Evolutionary conservation across 257 asterid species (phyloP), one percentile per base, ranked within the genome.

Genomic region (Solanum medicagineum): DNA sequence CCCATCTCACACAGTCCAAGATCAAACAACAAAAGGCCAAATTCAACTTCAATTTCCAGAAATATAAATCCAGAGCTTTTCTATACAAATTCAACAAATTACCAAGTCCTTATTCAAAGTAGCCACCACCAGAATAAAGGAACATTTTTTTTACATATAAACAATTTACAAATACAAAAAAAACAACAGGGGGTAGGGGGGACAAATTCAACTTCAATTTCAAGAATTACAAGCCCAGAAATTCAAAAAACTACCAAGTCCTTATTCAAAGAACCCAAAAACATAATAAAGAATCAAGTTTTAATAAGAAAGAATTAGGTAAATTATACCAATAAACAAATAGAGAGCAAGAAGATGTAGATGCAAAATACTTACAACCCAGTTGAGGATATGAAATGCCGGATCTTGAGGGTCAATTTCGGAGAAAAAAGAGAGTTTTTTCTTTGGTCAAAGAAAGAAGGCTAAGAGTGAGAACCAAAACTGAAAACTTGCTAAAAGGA

Each of bases 391-490:
- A 75, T 53, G 22, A 84, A 75, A 36, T 24, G 86, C 40, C 7
- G 81, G 66, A 68, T 75, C 65, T 54, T 44, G 51, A 32, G 54
- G 10, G 81, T 12, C 59, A 75, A 17, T 62, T 83, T 29, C 24
- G 53, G 55, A 17, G 4, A 51, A 44, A 45, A 26, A 20, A 84
- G 9, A 20, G 29, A 51, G 51, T 44, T 12, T 68, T 81, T 40
- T 42, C 42, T 40, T 47, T 29, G 69, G 86, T 84, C 86, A 84
- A 84, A 70, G 82, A 84, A 84, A 32, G 69, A 84, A 69, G 20
- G 86, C 80, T 49, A 8, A 56, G 55, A 68, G 22, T 49, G 42
- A 7, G 62, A 14, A 69, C 45, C 51, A 51, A 51, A 77, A 77
- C 57, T 24, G 22, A 24, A 51, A 77, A 70, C 13, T 42, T 70